phyloP scores from a whole-genome alignment of 805 yeast species.

The Candida argentea region DNA sequence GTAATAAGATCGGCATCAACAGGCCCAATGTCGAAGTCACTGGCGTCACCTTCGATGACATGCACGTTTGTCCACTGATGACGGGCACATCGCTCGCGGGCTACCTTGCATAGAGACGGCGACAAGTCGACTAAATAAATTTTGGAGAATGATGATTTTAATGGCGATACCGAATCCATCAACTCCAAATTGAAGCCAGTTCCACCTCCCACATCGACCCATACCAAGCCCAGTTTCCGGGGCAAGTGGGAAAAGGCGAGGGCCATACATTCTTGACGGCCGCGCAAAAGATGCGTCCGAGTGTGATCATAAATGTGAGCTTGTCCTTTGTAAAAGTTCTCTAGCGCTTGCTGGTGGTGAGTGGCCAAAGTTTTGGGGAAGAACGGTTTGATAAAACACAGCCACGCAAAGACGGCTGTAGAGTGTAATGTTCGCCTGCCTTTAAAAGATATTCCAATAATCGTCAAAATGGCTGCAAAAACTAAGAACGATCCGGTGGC shows the following conservation, averaged over 20 bases:
- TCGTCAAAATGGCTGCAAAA: too few species aligned
- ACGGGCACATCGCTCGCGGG: constrained; percentile 43
- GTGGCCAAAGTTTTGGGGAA: constrained; percentile 11
- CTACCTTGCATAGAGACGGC: constrained; percentile 67
- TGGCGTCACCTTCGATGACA: constrained; percentile 66
- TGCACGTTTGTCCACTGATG: constrained; percentile 46
- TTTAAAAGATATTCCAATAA: too few species aligned
- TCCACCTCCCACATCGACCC: constrained; percentile 84
- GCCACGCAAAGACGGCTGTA: constrained; percentile 32
- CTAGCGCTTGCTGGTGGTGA: constrained; percentile 53
- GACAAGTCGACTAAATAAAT: constrained; percentile 68
- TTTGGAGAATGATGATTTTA: constrained; percentile 44
- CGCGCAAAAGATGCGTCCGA: constrained; percentile 54
- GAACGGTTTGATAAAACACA: constrained; percentile 55
- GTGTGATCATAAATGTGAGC: constrained; percentile 72
- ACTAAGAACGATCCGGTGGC: too few species aligned
- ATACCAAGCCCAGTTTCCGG: constrained; percentile 38
- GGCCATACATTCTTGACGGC: constrained; percentile 54
- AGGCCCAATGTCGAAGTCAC: constrained; percentile 45
- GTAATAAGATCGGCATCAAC: constrained; percentile 61
- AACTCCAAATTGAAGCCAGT: constrained; percentile 75
- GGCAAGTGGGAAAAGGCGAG: constrained; percentile 49
- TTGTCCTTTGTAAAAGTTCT: constrained; percentile 64
- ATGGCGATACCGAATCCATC: constrained; percentile 49
- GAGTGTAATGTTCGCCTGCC: too few species aligned